Percentiles rank a stretch among this genome's conserved stretches.
Evolutionary conservation across 352 stramenopile genomes (phyloP).

Genomic region (Phytophthora cactorum): DNA sequence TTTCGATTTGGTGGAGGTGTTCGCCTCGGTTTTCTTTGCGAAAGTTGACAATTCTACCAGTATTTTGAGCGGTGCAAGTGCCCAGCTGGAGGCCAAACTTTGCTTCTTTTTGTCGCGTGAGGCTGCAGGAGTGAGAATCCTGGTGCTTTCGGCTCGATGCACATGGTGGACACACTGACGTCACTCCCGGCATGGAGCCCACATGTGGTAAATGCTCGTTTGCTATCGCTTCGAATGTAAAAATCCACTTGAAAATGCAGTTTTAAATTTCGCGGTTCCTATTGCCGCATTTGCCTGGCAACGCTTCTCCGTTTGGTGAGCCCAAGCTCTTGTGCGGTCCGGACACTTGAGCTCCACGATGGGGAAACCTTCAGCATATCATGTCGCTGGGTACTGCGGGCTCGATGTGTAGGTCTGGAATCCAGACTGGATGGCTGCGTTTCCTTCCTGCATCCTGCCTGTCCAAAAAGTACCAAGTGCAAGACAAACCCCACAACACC

Average conservation of each 20-base stretch:
- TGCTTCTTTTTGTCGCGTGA: constrained; percentile 8
- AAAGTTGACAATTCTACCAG: constrained; percentile 11
- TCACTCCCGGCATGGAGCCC: constrained; percentile 16
- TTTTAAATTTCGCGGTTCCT: constrained; percentile 12
- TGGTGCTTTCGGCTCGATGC: constrained; percentile 7
- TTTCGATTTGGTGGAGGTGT: not conserved
- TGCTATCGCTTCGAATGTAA: not conserved
- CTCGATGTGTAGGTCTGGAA: too few species aligned
- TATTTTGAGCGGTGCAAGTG: constrained; percentile 12
- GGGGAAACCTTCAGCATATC: constrained; percentile 19
- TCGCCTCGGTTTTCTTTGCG: constrained; percentile 4
- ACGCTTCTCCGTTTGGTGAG: not conserved
- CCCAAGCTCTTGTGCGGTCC: constrained; percentile 19
- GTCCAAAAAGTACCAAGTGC: constrained; percentile 18
- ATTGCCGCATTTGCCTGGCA: constrained; percentile 7
- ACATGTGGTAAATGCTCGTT: constrained; percentile 16
- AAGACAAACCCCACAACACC: not conserved
- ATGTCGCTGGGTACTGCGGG: constrained; percentile 9
- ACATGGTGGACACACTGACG: constrained; percentile 31
- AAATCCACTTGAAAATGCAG: constrained; percentile 24
- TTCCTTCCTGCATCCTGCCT: constrained; percentile 2
- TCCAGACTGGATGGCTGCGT: constrained; percentile 19
- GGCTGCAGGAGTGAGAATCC: constrained; percentile 9
- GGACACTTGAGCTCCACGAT: constrained; percentile 15
- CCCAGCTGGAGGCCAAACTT: constrained; percentile 13